Base-by-base conservation (phyloP, 23 red algal species). In the Pyropia haitanensis region DNA sequence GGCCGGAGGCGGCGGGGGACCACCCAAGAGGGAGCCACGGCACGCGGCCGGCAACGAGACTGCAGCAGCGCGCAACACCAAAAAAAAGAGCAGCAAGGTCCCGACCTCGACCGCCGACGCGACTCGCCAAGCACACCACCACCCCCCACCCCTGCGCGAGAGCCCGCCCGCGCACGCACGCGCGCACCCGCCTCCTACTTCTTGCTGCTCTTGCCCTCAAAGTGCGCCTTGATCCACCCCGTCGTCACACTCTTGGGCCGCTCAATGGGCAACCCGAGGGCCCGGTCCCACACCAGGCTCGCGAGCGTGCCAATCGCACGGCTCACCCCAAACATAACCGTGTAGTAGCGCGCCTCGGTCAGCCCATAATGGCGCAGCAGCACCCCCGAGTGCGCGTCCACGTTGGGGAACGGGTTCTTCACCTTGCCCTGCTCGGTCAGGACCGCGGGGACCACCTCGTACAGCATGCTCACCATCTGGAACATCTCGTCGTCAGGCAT, bases 371-470 rank as follows among this genome's bases (percentile, higher is more conserved):
- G 79, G 49, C 74, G 78, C 16, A 96, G 77, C 54, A 96, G 58
- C 8, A 89, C 80, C n/a, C 91, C 91, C 27, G 84, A 89, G 60
- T 96, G 91, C 30, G 83, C 82, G 63, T 96, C 91, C 25, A 96
- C 91, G 67, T 96, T 96, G 14, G 91, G 91, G 76, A 78, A 96
- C 61, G 91, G 91, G 65, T 96, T 96, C 74, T 89, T 96, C 55
- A 96, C 80, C 71, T 83, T 88, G 49, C 84, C 91, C 44, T 96
- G 91, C 46, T 89, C 91, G 16, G 70, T 67, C 10, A 96, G 61
- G 27, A 96, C 91, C 61, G 70, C 71, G 0, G 91, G 91, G 7
- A 96, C 91, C 20, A 96, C 91, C 56, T 96, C 91, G 75, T 89
- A 96, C 56, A 96, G 49, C 27, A 77, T 70, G 51, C 76, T 84